Percentiles rank a stretch among this genome's conserved stretches.
These are phyloP conservation scores for Plantago elongata DNA, from an alignment of 257 asterid species.

Conservation along the genomic window DNA sequence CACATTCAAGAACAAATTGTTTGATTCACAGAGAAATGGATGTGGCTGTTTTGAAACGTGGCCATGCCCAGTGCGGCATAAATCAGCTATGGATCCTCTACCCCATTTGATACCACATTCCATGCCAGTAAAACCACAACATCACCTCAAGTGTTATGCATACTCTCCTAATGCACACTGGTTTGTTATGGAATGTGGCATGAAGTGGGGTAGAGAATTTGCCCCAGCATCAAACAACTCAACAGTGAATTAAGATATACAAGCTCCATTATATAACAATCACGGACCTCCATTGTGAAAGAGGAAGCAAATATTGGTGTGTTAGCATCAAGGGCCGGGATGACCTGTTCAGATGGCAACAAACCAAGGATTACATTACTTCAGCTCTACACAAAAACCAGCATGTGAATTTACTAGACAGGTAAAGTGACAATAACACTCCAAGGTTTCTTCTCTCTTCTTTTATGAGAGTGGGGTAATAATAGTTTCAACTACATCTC, in stretches of 20 bases:
- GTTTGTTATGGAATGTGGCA: too few relatives aligned
- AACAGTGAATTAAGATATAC: constrained; percentile 12
- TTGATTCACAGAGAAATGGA: too few relatives aligned
- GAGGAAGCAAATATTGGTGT: constrained; percentile 97
- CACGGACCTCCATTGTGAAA: constrained; percentile 94
- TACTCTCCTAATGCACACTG: too few relatives aligned
- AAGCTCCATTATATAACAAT: constrained; percentile 11
- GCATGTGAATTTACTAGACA: neutral
- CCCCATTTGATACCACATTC: too few relatives aligned
- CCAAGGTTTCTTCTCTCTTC: too few relatives aligned
- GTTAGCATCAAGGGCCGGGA: constrained; percentile 86
- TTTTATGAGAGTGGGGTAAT: too few relatives aligned
- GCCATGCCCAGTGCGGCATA: neutral
- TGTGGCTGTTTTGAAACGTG: constrained; percentile 1
- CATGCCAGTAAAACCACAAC: too few relatives aligned
- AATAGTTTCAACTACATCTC: too few relatives aligned
- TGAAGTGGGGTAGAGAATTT: neutral
- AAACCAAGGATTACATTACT: constrained; percentile 15
- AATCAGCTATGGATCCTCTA: too few relatives aligned
- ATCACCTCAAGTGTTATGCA: too few relatives aligned
- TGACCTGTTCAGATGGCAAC: constrained; percentile 56
- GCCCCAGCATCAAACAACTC: constrained; percentile 6
- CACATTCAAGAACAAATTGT: constrained; percentile 7
- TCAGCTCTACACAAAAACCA: constrained; percentile 8
- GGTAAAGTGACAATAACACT: neutral